Base-by-base conservation (phyloP, 2,329 filamentous ascomycete genomes). In the Fusarium nanum region DNA sequence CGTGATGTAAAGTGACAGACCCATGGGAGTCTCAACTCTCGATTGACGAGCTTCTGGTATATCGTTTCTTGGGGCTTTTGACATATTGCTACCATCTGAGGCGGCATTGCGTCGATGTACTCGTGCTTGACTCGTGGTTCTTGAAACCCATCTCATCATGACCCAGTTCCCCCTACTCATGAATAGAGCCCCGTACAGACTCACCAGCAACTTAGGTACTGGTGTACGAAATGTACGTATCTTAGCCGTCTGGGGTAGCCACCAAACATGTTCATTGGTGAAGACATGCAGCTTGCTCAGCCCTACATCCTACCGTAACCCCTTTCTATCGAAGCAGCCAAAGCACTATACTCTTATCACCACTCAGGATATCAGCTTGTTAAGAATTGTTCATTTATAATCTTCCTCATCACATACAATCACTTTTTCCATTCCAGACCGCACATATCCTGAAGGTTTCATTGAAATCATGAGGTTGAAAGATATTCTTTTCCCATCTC, bases 391-490 rank as follows among this genome's bases (percentile, higher is more conserved):
- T 61, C 50, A 53, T 64, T 60, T 58, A 22, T 46, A 32, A 52
- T 64, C 32, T 54, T 55, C 37, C 46, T 14, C 37, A 49, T 67
- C 55, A 56, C 56, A 72, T 34, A 58, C 57, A 59, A 72, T 75
- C 73, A 74, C 64, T 67, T 67, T 65, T 71, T 62, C 68, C 63
- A 67, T 60, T 57, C 52, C 56, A 65, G 56, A 67, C 63, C 53
- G 25, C 48, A 37, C 49, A 58, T 68, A 75, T 64, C 63, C 64
- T 65, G 49, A 73, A 63, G 69, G 60, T 53, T 52, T 69, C 69
- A 68, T 75, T 70, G 74, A 76, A 74, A 74, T 76, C 74, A 74
- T 76, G 73, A 74, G 73, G 63, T 62, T 65, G 62, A 66, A 64
- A 64, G 23, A 37, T 53, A 41, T 50, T 42, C 23, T 52, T 60